Evolutionary conservation across 192 early-diverging fungal species (phyloP).

Genomic region (Coemansia sp.): DNA sequence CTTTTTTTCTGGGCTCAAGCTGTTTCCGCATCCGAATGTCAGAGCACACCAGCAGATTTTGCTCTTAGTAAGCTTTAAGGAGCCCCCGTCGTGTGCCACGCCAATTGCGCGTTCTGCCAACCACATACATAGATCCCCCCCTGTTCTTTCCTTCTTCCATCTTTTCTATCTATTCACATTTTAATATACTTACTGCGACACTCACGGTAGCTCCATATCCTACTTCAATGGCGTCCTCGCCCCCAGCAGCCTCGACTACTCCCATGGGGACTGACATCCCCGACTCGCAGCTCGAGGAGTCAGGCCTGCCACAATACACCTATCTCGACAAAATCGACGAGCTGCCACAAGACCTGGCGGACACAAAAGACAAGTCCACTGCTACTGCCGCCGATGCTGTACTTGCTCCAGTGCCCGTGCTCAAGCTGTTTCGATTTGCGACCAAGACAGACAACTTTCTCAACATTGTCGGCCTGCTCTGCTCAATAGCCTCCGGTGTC

Average conservation of each 20-base stretch:
- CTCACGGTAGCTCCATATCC: background rate
- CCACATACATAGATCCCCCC: background rate
- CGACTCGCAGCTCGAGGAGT: background rate
- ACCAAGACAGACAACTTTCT: slow-evolving; percentile 57
- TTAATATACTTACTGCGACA: background rate
- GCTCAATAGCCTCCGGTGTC: slow-evolving; percentile 45
- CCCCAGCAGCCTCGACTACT: background rate
- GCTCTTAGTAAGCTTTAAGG: background rate
- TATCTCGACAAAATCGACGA: slow-evolving; percentile 27
- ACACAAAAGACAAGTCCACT: background rate
- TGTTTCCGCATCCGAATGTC: too few species aligned
- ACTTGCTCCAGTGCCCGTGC: slow-evolving; percentile 43
- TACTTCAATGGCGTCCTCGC: background rate
- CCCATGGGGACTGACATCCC: background rate
- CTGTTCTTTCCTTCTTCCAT: background rate
- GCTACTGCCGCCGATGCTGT: background rate
- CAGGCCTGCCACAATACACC: background rate
- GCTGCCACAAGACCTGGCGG: slow-evolving; percentile 11
- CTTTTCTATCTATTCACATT: background rate
- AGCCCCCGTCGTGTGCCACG: background rate
- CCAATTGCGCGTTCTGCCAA: background rate
- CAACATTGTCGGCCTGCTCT: slow-evolving; percentile 48
- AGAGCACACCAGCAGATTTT: too few species aligned
- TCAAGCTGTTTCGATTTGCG: slow-evolving; percentile 70
- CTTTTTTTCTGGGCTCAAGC: background rate